A percentile compares a stretch with the other conserved stretches of the same genome.
Conservation (phyloP, 1,139 yeast genomes). For the Petasospora rhodanensis region DNA sequence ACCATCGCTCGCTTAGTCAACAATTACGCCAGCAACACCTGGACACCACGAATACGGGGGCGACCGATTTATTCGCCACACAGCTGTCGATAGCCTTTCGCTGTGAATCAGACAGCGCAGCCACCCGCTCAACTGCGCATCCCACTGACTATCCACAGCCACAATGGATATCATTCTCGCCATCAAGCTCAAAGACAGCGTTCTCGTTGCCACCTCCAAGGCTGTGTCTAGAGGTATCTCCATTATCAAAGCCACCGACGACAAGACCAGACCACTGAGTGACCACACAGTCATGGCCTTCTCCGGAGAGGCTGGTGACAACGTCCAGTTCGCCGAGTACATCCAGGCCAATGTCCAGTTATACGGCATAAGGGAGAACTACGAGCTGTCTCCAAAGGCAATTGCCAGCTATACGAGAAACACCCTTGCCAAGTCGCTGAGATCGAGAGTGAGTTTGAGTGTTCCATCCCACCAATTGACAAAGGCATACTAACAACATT, state of each 20-base stretch:
- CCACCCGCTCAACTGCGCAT: no score
- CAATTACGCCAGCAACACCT: neutral
- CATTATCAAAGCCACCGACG: constrained; percentile 78
- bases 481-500: constrained; percentile 10
- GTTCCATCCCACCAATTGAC: no score
- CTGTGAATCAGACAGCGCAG: no score
- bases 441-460: constrained; percentile 62
- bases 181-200: constrained; percentile 74
- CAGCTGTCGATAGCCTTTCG: neutral
- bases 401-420: constrained; percentile 86
- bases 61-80: no score
- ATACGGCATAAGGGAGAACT: constrained; percentile 80
- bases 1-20: no score
- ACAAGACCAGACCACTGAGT: constrained; percentile 77
- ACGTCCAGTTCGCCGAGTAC: constrained; percentile 89
- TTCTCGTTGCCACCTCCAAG: constrained; percentile 85
- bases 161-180: constrained; percentile 88
- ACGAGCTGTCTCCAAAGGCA: constrained; percentile 77
- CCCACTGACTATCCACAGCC: neutral
- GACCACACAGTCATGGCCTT: constrained; percentile 79
- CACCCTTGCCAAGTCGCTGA: constrained; percentile 79
- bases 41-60: neutral
- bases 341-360: constrained; percentile 90
- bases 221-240: constrained; percentile 95
- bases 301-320: constrained; percentile 94